Evolutionary conservation across 2,329 filamentous ascomycete genomes (phyloP).

Genomic region (Tolypocladium endophyticum): DNA sequence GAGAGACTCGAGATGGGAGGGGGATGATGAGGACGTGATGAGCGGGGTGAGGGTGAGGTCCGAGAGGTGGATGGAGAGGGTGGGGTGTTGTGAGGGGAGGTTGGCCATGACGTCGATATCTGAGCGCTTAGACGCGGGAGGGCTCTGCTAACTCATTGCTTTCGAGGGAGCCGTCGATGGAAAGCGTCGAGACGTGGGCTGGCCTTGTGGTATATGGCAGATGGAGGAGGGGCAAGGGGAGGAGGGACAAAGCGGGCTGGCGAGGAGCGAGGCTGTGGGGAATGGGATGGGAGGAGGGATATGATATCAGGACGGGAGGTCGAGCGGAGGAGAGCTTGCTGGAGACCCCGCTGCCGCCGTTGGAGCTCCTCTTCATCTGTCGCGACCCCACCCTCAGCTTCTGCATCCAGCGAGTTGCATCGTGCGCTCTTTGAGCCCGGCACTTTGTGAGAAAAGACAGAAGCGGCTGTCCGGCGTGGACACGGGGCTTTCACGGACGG

Average conservation of each 20-base stretch:
- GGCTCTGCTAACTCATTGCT: neutral
- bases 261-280: neutral
- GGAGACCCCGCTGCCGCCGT: neutral
- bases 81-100: constrained; percentile 37
- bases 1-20: constrained; percentile 36
- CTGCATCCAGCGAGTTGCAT: constrained; percentile 2
- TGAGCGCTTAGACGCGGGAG: neutral
- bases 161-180: neutral
- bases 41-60: constrained; percentile 47
- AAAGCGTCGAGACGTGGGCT: neutral
- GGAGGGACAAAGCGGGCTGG: neutral
- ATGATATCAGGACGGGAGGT: neutral
- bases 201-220: neutral
- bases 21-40: constrained; percentile 39
- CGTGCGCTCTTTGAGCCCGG: neutral
- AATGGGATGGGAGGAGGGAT: neutral
- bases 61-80: constrained; percentile 44
- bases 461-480: no score
- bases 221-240: neutral
- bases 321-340: neutral
- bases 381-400: neutral
- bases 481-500: neutral
- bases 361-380: neutral
- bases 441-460: neutral
- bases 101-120: constrained; percentile 19